Evolutionary conservation across 179 eudicot genomes (phyloP), one percentile per base, ranked within the genome.

Genomic region (Corrigiola litoralis): DNA sequence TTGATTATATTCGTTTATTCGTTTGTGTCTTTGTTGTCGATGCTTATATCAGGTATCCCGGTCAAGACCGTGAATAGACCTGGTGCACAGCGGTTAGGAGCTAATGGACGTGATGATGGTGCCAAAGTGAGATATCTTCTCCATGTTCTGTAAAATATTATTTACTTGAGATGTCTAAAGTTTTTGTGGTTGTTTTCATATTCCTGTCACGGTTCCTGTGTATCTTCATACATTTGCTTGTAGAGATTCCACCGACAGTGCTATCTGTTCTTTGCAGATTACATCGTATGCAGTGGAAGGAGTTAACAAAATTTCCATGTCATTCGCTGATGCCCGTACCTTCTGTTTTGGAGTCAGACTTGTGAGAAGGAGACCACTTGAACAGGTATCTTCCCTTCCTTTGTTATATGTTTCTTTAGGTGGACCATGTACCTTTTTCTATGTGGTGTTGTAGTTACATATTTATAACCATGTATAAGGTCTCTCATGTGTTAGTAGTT

Each of bases 51-150:
- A 94, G 99, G 90, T 73, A 77, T 79, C 46, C 87, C 88, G 2
- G 84, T 94, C 61, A 87, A 87, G 75, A 81, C 89, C 56, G 80
- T 82, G 59, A 88, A 75, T 73, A 85, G 99, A 82, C 96, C 99
- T 29, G 88, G 85, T 63, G 82, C 96, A 31, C 99, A 90, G 62
- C 59, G 76, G 70, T 77, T 94, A 52, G 99, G 99, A 65, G 81
- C 95, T 57, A 90, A 94, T 83, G 96, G 99, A 32, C 97, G 99
- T 50, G 99, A 94, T 77, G 96, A 94, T 86, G 96, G 94, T 58
- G 90, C 87, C 67, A 67, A 81, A 60, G 99, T 94, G 75, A 83
- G 97, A 81, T 69, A n/a, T 54, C 69, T 38, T 59, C 23, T 27
- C 23, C 24, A 10, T 62, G 31, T 42, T 36, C 21, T 18, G 37